Evolutionary conservation across 2,329 filamentous ascomycete species (phyloP), one percentile per base, ranked within the genome.

Genomic region (Aspergillus phoenicis): DNA sequence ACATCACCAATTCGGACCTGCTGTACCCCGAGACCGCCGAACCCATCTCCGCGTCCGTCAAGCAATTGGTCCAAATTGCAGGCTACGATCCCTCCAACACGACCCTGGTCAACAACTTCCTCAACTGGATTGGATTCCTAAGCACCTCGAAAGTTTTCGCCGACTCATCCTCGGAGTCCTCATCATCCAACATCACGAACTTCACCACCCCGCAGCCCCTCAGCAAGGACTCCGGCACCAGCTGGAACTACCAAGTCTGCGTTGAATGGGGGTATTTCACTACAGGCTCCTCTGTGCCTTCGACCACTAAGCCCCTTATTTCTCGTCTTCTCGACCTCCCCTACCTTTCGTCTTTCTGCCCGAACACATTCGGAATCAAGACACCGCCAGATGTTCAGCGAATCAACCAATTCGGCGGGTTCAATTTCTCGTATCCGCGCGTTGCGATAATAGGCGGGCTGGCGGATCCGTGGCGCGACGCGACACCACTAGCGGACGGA

Each of bases 361-460:
- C 81, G 1, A 79, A 84, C 7, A 84, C 85, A 0, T 96, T 93
- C 81, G 89, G 89, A 76, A 87, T 93, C 70, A 86, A 84, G 0
- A 74, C 78, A 0, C 84, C 84, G 0, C 84, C 91, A 0, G 81
- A 93, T 55, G 77, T 89, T 0, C 82, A 86, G 1, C 80, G 81
- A 0, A 87, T 95, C 74, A 95, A 96, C 80, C 87, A 89, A 70
- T 89, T 90, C 64, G 92, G 92, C 45, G 90, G 87, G 11, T 90
- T 87, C 74, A 78, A 85, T 72, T 88, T 95, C 67, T 84, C 84
- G 49, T 93, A 91, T 71, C 85, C 88, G 1, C 88, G 91, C 1
- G 84, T 96, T 0, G 92, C 92, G 2, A 84, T 91, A 52, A 80
- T 96, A 41, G 91, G 93, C 63, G 91, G 91, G 28, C 85, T 91